Evolutionary conservation across 1,284 basidiomycete species (phyloP), one percentile per base, ranked within the genome.

Genomic region (Boletellus deceptivus): DNA sequence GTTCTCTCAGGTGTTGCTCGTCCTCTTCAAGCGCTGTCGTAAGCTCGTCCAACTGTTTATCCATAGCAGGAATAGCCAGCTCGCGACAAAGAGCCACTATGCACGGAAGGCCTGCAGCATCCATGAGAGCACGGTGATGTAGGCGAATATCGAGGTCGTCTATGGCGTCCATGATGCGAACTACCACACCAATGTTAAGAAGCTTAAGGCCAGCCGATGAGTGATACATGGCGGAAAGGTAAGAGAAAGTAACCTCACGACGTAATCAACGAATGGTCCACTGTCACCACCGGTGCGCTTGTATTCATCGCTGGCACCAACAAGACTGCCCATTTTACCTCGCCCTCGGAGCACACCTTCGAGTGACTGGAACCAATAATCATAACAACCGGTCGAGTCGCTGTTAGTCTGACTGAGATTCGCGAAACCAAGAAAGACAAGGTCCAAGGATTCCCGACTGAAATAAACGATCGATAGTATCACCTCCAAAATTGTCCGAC

Each of bases 291-390:
- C 82, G 41, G 77, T 75, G 46, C 81, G 83, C 64, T 80, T 84
- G 52, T 96, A 80, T 56, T 97, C 92, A 33, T 95, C 91, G 59
- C 93, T 95, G 9, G 93, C 91, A 3, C 97, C 96, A 8, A 99
- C 96, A 43, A 91, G 72, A 64, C 90, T 96, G 2, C 96, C 96
- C 93, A 98, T 96, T 68, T 86, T 89, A 1, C 97, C 96, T 53
- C 93, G 75, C 1, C 94, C 93, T 41, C 84, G 81, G 13, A 98
- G 77, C 5, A 84, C 83, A 35, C 75, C 74, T 61, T 95, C 90
- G 54, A 96, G 75, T 1, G 88, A 86, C 57, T 85, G 85, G 68
- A 99, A 91, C 95, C 93, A 98, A 56, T 84, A 93, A 57, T 88
- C 86, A 69, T 93, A 99, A 39, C 72, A 79, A 29, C 77, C 76